These are phyloP conservation scores for Colletotrichum caudatum DNA, from an alignment of 2,329 filamentous ascomycete species.

Conservation along the genomic window DNA sequence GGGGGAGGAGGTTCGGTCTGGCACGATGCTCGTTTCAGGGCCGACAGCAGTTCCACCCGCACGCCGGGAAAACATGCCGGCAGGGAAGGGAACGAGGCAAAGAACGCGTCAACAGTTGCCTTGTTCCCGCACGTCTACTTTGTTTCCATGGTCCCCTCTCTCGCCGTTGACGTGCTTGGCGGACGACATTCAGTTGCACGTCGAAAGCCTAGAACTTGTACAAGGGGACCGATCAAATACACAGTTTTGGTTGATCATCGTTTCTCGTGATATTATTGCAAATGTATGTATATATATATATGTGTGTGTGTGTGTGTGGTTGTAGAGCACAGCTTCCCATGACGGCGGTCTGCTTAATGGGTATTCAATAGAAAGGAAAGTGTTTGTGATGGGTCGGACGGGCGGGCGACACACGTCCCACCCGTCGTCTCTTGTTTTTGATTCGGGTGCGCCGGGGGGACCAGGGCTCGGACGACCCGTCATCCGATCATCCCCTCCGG, in stretches of 20 bases:
- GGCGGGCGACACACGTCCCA: neutral
- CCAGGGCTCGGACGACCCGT: neutral
- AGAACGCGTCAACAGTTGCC: neutral
- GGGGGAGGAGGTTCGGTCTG: neutral
- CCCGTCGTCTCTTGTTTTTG: slow-evolving; percentile 2
- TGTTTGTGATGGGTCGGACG: neutral
- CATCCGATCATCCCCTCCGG: neutral
- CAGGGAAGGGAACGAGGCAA: neutral
- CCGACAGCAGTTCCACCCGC: too few species aligned
- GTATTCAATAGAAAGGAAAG: slow-evolving; percentile 6
- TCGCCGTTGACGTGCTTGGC: neutral
- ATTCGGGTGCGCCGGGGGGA: neutral
- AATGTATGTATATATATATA: neutral
- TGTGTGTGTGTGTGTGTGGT: too few species aligned
- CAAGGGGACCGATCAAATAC: neutral
- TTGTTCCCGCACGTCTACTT: neutral
- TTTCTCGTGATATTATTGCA: slow-evolving; percentile 8
- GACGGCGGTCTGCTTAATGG: neutral
- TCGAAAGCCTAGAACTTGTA: too few species aligned
- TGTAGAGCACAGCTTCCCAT: neutral
- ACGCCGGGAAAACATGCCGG: neutral
- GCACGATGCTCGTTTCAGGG: slow-evolving; percentile 13
- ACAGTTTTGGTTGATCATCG: neutral
- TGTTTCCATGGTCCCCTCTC: neutral
- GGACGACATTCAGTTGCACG: neutral